Evolutionary conservation across 768 basidiomycete genomes (phyloP).

Genomic region (Russula earlei): DNA sequence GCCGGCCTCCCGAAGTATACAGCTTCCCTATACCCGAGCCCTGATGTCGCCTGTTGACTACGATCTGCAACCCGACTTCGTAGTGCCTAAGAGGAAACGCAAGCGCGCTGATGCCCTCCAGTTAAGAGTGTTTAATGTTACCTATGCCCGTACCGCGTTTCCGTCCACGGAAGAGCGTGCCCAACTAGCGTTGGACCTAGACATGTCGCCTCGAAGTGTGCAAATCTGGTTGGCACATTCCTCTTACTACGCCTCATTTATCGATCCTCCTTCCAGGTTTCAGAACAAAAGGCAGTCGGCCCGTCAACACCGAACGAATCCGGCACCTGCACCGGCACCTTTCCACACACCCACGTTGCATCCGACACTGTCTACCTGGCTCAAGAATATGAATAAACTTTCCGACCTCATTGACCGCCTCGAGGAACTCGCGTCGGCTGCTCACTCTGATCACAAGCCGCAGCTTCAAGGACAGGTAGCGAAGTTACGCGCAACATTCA

Average conservation of each 20-base stretch:
- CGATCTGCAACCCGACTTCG: too few relatives aligned
- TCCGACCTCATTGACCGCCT: background rate
- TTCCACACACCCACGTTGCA: too few relatives aligned
- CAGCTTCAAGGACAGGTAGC: background rate
- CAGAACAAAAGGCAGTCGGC: constrained; percentile 18
- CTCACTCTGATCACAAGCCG: background rate
- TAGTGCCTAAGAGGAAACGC: constrained; percentile 84
- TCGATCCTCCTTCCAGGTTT: constrained; percentile 13
- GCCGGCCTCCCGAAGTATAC: constrained; percentile 26
- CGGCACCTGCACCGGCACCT: too few relatives aligned
- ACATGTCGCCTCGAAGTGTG: constrained; percentile 78
- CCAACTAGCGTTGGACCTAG: constrained; percentile 62
- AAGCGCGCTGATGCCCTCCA: constrained; percentile 77
- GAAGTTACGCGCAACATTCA: background rate
- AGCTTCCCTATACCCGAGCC: constrained; percentile 43
- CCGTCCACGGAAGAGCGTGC: constrained; percentile 83
- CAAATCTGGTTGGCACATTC: constrained; percentile 65
- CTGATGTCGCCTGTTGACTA: constrained; percentile 17
- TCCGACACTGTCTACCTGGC: background rate
- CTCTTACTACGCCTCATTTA: background rate
- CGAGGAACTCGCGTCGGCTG: background rate
- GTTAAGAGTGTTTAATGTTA: constrained; percentile 71
- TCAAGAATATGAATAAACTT: background rate
- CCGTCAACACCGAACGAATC: too few relatives aligned
- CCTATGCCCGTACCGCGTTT: constrained; percentile 73